A percentile compares a stretch with the other conserved stretches of the same genome.
These are phyloP conservation scores for Epichloe typhina DNA, from an alignment of 2,329 filamentous ascomycete genomes.

Conservation along the genomic window DNA sequence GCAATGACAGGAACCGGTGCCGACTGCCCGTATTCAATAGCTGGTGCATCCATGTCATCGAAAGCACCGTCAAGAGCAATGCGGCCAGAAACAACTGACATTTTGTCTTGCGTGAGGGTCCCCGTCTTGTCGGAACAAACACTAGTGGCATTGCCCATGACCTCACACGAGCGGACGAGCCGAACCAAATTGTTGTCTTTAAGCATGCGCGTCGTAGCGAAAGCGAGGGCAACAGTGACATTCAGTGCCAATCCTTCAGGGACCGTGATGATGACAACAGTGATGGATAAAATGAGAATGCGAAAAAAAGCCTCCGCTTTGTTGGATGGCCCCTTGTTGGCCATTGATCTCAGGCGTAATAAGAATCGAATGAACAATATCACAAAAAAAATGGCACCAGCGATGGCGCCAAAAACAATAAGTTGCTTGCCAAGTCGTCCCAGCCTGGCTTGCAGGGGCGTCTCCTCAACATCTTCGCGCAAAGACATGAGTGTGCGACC, in stretches of 20 bases:
- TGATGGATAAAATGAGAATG: slow-evolving; percentile 45
- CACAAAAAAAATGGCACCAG: slow-evolving; percentile 30
- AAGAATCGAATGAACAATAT: slow-evolving; percentile 28
- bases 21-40: slow-evolving; percentile 9
- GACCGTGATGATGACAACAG: slow-evolving; percentile 45
- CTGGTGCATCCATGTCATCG: slow-evolving; percentile 20
- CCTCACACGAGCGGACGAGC: slow-evolving; percentile 45
- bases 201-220: slow-evolving; percentile 49
- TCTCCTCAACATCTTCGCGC: slow-evolving; percentile 63
- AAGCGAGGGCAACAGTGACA: slow-evolving; percentile 47
- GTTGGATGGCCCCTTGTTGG: slow-evolving; percentile 28
- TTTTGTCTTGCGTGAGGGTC: slow-evolving; percentile 50
- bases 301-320: slow-evolving; percentile 46
- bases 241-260: slow-evolving; percentile 48
- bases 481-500: slow-evolving; percentile 70
- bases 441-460: slow-evolving; percentile 64
- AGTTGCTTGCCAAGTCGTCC: slow-evolving; percentile 70
- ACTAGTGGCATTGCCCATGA: slow-evolving; percentile 51
- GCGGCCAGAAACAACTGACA: slow-evolving; percentile 46
- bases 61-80: slow-evolving; percentile 29
- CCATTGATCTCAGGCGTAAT: slow-evolving; percentile 14
- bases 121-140: slow-evolving; percentile 56
- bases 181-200: slow-evolving; percentile 50
- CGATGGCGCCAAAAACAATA: slow-evolving; percentile 26
- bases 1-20: slow-evolving; percentile 11